These are phyloP conservation scores for Pythium phragmiticola DNA, from an alignment of 352 stramenopile species.

Conservation along the genomic window DNA sequence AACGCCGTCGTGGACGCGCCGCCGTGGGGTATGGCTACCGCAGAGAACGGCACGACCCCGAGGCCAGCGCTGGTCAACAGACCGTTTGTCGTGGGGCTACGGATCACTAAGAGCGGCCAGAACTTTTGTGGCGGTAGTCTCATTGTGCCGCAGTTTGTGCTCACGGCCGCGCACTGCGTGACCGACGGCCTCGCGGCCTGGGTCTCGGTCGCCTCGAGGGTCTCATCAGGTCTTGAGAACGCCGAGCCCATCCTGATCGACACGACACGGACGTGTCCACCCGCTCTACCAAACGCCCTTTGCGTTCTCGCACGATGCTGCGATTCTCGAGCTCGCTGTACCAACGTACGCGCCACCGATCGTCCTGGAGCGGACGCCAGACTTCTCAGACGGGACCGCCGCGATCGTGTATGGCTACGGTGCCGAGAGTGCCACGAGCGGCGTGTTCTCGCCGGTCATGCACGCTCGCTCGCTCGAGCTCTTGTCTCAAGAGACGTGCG, in stretches of 20 bases:
- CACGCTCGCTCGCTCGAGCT: slow-evolving; percentile 28
- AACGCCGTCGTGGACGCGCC: slow-evolving; percentile 24
- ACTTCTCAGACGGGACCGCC: slow-evolving; percentile 23
- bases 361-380: slow-evolving; percentile 19
- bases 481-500: slow-evolving; percentile 25
- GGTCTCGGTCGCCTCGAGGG: slow-evolving; percentile 30
- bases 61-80: not conserved
- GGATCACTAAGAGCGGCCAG: slow-evolving; percentile 30
- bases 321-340: slow-evolving; percentile 33
- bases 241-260: slow-evolving; percentile 32
- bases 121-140: slow-evolving; percentile 45
- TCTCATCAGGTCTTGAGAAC: slow-evolving; percentile 23
- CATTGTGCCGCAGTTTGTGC: slow-evolving; percentile 38
- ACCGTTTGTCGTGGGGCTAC: slow-evolving; percentile 27
- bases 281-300: slow-evolving; percentile 27
- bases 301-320: slow-evolving; percentile 32
- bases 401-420: slow-evolving; percentile 39
- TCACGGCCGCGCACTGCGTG: slow-evolving; percentile 48
- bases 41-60: not conserved
- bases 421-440: slow-evolving; percentile 15
- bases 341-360: slow-evolving; percentile 28
- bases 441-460: slow-evolving; percentile 24
- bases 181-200: slow-evolving; percentile 30
- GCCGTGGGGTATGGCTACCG: slow-evolving; percentile 3
- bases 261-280: slow-evolving; percentile 26